phyloP scores from a whole-genome alignment of 495 filamentous ascomycete species.

The Xanthoparmelia taractica region DNA sequence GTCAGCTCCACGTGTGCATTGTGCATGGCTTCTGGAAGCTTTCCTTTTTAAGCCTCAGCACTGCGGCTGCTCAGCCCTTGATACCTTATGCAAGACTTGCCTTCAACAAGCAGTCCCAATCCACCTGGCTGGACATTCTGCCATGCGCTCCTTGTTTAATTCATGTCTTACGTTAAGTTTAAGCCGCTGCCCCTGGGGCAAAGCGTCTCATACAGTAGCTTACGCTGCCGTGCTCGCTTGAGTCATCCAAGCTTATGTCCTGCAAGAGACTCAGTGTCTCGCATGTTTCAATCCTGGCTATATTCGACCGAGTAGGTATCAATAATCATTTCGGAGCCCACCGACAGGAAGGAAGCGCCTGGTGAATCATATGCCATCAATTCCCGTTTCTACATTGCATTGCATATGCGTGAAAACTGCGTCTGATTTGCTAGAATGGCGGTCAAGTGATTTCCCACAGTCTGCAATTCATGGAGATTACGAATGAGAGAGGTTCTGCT shows the following conservation, averaged over 20 bases:
- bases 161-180: background rate
- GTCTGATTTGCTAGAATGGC: background rate
- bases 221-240: background rate
- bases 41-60: background rate
- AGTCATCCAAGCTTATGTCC: background rate
- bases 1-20: background rate
- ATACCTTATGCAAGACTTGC: background rate
- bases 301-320: background rate
- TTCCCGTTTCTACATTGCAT: background rate
- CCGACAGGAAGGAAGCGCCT: background rate
- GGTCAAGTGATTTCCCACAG: background rate
- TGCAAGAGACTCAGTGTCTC: background rate
- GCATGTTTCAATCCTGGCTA: background rate
- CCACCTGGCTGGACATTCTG: background rate
- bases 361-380: background rate
- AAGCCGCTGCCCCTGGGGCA: background rate
- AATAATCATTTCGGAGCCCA: background rate
- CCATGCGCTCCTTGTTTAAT: background rate
- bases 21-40: background rate
- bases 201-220: background rate
- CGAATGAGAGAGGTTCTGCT: background rate
- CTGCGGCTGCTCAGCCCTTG: background rate
- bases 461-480: background rate
- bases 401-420: background rate
- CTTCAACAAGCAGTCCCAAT: background rate